Percentiles rank a stretch among this genome's conserved stretches.
phyloP scores from a whole-genome alignment of 768 basidiomycete species.

The Kwoniella shandongensis region DNA sequence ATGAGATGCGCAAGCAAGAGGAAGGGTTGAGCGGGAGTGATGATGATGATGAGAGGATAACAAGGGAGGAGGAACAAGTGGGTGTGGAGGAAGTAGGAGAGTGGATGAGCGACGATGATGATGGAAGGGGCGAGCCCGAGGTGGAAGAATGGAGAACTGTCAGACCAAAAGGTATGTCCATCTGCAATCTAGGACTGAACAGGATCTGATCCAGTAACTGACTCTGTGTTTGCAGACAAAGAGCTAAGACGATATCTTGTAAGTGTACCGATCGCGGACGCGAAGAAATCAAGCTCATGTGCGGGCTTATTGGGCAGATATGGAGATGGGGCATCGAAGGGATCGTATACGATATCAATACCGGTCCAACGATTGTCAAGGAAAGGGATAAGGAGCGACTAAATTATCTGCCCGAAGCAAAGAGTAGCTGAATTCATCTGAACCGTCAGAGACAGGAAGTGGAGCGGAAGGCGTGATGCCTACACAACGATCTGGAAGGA shows the following conservation, averaged over 20 bases:
- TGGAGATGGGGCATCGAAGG: slow-evolving; percentile 72
- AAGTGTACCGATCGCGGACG: slow-evolving; percentile 50
- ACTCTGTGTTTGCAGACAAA: slow-evolving; percentile 59
- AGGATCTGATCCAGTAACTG: too few species aligned
- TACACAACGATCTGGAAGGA: too few species aligned
- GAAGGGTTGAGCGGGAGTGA: slow-evolving; percentile 7
- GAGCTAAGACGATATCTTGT: slow-evolving; percentile 69
- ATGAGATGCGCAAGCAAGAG: too few species aligned
- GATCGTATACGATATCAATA: slow-evolving; percentile 37
- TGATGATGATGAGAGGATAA: neutral
- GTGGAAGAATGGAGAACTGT: slow-evolving; percentile 65
- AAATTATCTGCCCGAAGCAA: neutral
- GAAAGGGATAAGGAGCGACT: slow-evolving; percentile 25
- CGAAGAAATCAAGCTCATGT: too few species aligned
- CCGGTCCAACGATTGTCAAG: slow-evolving; percentile 29
- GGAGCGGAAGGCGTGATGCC: neutral
- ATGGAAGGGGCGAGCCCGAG: slow-evolving; percentile 35
- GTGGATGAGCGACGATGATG: slow-evolving; percentile 46
- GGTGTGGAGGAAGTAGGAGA: slow-evolving; percentile 16
- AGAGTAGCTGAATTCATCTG: neutral
- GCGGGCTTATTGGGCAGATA: slow-evolving; percentile 56
- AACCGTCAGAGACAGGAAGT: too few species aligned
- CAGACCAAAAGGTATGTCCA: slow-evolving; percentile 55
- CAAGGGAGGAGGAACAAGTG: slow-evolving; percentile 2
- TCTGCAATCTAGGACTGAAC: neutral